Conservation (phyloP, 2,329 filamentous ascomycete genomes). For the Penicillium olsonii region DNA sequence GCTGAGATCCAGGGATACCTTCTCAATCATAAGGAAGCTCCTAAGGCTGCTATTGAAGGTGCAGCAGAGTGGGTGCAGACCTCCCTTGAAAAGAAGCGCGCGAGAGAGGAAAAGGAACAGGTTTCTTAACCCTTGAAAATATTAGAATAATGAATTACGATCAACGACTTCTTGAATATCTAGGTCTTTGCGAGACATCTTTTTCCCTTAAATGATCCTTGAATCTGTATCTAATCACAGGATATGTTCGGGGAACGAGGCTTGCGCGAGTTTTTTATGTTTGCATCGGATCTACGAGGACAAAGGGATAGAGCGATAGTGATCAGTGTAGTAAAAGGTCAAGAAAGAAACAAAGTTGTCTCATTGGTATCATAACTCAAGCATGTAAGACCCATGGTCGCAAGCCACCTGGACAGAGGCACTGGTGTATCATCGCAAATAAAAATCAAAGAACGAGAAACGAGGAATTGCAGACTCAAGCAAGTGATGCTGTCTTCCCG, state of each 20-base stretch:
- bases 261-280: too few relatives aligned
- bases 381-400: too few relatives aligned
- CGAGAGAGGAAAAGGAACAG: conserved; percentile 12
- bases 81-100: conserved; percentile 27
- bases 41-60: conserved; percentile 32
- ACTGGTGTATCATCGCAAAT: neutral
- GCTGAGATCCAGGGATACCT: conserved; percentile 47
- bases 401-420: too few relatives aligned
- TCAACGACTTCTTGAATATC: too few relatives aligned
- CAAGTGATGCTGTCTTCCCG: conserved; percentile 18
- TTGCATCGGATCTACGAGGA: too few relatives aligned
- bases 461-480: too few relatives aligned
- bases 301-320: too few relatives aligned
- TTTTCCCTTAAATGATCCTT: too few relatives aligned
- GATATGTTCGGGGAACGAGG: too few relatives aligned
- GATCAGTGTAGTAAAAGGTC: too few relatives aligned
- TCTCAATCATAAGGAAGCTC: conserved; percentile 37
- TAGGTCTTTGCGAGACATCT: too few relatives aligned
- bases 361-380: neutral
- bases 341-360: neutral
- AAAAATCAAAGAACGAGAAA: neutral
- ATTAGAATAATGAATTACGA: neutral
- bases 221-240: too few relatives aligned
- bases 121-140: neutral
- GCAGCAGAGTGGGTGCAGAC: conserved; percentile 33